These are phyloP conservation scores for Lichtheimia corymbifera DNA, from an alignment of 371 early-diverging fungal genomes.

Conservation along the genomic window DNA sequence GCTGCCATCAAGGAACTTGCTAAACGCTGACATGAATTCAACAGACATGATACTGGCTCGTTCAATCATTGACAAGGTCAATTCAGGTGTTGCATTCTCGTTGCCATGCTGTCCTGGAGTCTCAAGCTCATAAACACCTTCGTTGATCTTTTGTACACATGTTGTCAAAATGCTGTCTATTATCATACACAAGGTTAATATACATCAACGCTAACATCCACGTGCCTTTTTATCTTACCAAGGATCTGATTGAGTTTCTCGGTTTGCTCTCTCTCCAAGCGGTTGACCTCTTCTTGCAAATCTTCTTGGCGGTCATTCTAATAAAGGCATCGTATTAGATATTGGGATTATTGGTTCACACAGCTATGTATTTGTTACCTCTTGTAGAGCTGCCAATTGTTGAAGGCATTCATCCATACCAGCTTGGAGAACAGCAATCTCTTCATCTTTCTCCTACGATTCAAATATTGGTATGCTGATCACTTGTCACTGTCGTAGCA, in stretches of 20 bases:
- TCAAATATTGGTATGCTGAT: neutral
- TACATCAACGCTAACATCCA: neutral
- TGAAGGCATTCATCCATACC: slow-evolving; percentile 93
- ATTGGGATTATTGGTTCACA: neutral
- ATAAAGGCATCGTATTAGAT: neutral
- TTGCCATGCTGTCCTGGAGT: slow-evolving; percentile 82
- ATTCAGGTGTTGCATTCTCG: slow-evolving; percentile 88
- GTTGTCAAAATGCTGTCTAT: slow-evolving; percentile 85
- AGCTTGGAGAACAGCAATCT: slow-evolving; percentile 87
- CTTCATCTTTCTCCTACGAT: slow-evolving; percentile 79
- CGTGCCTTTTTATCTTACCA: slow-evolving; percentile 39
- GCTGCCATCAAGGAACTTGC: slow-evolving; percentile 74
- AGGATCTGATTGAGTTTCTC: slow-evolving; percentile 81
- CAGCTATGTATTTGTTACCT: neutral
- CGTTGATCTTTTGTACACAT: slow-evolving; percentile 86
- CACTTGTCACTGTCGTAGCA: too few species aligned
- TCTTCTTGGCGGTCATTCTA: slow-evolving; percentile 55
- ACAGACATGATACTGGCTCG: slow-evolving; percentile 77
- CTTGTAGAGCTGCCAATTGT: slow-evolving; percentile 78
- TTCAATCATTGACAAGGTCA: slow-evolving; percentile 89
- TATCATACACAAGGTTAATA: neutral
- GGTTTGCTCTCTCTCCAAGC: slow-evolving; percentile 64
- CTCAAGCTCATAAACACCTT: slow-evolving; percentile 85
- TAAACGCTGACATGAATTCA: slow-evolving; percentile 78
- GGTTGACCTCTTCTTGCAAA: slow-evolving; percentile 68